phyloP scores from a whole-genome alignment of 1,139 yeast species.

The Lodderomyces theae region DNA sequence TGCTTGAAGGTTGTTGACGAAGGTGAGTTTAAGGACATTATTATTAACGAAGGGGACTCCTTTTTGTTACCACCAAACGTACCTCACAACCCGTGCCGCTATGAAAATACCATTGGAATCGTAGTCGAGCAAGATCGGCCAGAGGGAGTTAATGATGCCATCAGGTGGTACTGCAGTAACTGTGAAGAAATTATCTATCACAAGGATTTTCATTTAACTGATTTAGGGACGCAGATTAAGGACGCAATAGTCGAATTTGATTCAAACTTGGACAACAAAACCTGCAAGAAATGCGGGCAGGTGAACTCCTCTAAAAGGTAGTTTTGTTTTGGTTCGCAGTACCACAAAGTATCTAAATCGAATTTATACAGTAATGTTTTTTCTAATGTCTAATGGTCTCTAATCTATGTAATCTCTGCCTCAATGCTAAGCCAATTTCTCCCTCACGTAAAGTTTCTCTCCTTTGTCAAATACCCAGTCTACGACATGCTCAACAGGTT shows the following conservation, averaged over 20 bases:
- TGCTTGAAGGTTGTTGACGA: slow-evolving; percentile 77
- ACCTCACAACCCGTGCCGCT: slow-evolving; percentile 91
- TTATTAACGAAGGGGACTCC: slow-evolving; percentile 82
- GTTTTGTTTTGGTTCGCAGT: too few relatives aligned
- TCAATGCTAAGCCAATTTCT: slow-evolving; percentile 7
- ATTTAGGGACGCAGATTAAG: slow-evolving; percentile 88
- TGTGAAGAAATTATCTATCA: slow-evolving; percentile 70
- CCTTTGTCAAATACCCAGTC: slow-evolving; percentile 65
- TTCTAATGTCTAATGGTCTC: too few relatives aligned
- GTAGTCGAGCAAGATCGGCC: slow-evolving; percentile 97
- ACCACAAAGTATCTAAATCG: too few relatives aligned
- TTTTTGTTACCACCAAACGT: slow-evolving; percentile 78
- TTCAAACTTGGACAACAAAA: slow-evolving; percentile 56
- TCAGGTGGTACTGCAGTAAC: slow-evolving; percentile 82
- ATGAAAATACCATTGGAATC: slow-evolving; percentile 79
- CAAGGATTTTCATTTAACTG: slow-evolving; percentile 68
- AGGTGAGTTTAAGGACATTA: slow-evolving; percentile 70
- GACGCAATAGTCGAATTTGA: slow-evolving; percentile 76
- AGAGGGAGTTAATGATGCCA: slow-evolving; percentile 57
- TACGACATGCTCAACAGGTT: slow-evolving; percentile 72
- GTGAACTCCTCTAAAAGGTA: slow-evolving; percentile 58
- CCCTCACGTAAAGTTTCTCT: slow-evolving; percentile 31
- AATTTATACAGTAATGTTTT: too few relatives aligned
- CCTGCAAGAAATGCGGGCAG: slow-evolving; percentile 75
- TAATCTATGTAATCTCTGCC: slow-evolving; percentile 1